A percentile compares a stretch with the other conserved stretches of the same genome.
Conservation (phyloP, 139 green algal species). For the Auxenochlorella pyrenoidosa region DNA sequence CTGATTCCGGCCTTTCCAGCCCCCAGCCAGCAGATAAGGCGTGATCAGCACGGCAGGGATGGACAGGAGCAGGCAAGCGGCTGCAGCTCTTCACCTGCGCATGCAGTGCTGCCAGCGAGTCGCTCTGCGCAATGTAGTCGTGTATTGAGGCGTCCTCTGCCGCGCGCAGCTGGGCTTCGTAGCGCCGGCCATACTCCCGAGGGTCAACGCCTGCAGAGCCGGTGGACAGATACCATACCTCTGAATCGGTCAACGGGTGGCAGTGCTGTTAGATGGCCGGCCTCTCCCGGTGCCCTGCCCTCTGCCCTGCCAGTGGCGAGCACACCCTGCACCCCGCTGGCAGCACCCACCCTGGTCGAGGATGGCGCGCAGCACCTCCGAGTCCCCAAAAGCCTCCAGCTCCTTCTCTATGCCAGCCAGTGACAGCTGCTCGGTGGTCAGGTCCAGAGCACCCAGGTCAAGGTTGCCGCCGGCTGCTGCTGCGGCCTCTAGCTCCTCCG, state of each 20-base stretch:
- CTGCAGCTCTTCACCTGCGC: slow-evolving; percentile 65
- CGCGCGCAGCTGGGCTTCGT: slow-evolving; percentile 86
- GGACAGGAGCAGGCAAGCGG: not conserved
- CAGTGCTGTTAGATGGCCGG: too few relatives aligned
- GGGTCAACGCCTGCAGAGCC: slow-evolving; percentile 55
- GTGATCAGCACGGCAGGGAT: too few relatives aligned
- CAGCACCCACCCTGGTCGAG: slow-evolving; percentile 64
- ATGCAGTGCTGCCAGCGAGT: slow-evolving; percentile 90
- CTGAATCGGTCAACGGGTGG: too few relatives aligned
- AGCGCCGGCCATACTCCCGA: slow-evolving; percentile 79
- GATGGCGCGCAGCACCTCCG: slow-evolving; percentile 85
- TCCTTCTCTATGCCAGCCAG: slow-evolving; percentile 71
- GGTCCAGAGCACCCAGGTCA: slow-evolving; percentile 47
- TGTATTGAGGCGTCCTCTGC: slow-evolving; percentile 93
- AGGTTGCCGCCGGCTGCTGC: slow-evolving; percentile 3
- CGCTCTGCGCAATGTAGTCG: slow-evolving; percentile 94
- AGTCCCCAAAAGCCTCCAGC: slow-evolving; percentile 78
- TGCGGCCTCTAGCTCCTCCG: not conserved
- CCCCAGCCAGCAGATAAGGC: too few relatives aligned
- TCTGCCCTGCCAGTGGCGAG: too few relatives aligned
- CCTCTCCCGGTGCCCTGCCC: too few relatives aligned
- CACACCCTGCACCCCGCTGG: not conserved
- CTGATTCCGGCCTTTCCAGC: too few relatives aligned
- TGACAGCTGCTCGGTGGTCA: slow-evolving; percentile 48
- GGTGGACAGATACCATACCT: not conserved